Conservation (phyloP, 257 asterid species). For the Thymus mandschuricus region DNA sequence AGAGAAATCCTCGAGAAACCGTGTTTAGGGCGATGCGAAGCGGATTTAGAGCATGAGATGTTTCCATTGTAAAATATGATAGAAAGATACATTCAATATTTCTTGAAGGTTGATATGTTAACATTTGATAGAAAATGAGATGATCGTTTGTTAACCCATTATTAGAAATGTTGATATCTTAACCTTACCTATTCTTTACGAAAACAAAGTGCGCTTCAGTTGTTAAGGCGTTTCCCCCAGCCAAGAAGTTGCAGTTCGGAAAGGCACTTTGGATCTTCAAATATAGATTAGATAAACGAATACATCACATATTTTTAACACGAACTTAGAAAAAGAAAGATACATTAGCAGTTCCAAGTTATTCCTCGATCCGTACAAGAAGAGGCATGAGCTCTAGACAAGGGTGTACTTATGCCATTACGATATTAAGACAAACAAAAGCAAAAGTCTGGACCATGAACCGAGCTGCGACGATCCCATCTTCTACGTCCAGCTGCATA, state of each 20-base stretch:
- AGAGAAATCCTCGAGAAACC: too few relatives aligned
- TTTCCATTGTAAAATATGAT: not conserved
- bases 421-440: slow-evolving; percentile 32
- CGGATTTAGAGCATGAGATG: not conserved
- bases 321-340: not conserved
- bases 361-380: slow-evolving; percentile 29
- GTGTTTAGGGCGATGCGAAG: too few relatives aligned
- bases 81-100: too few relatives aligned
- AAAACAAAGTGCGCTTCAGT: too few relatives aligned
- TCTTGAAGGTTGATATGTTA: too few relatives aligned
- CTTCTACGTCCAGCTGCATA: slow-evolving; percentile 31
- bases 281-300: too few relatives aligned
- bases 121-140: not conserved
- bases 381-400: slow-evolving; percentile 23
- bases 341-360: slow-evolving; percentile 1
- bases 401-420: slow-evolving; percentile 20
- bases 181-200: too few relatives aligned
- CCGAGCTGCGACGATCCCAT: slow-evolving; percentile 36
- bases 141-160: not conserved
- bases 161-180: too few relatives aligned
- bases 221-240: too few relatives aligned
- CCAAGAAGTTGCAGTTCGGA: too few relatives aligned
- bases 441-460: slow-evolving; percentile 22
- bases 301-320: not conserved
- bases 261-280: too few relatives aligned